Base-by-base conservation (phyloP, 805 yeast species). In the Candida manassasensis region DNA sequence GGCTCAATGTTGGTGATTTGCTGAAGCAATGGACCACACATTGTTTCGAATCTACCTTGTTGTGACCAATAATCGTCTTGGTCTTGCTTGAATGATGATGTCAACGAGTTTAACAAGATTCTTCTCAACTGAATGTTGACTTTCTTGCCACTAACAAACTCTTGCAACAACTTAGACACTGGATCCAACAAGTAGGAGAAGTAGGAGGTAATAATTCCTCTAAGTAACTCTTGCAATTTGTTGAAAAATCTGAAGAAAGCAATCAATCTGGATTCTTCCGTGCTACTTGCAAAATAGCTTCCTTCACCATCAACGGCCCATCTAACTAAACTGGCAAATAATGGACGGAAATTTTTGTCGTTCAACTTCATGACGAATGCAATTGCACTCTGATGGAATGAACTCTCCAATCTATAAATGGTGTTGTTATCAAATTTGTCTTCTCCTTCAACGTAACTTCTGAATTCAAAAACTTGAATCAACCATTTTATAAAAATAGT, bases 1-100 rank as follows among this genome's bases (percentile, higher is more conserved):
- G 78, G 81, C 48, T 86, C 95, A 41, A 86, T 73, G 48, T 71
- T 75, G 5, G 62, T 50, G 43, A 89, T 65, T 64, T 88, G 96
- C 16, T 61, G 62, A 39, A 84, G 63, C 42, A 93, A 69, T 3
- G 83, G 73, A 25, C 59, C 69, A 11, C 81, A 72, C 17, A 88
- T 71, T 34, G 77, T 61, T 26, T 84, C 94, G 55, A 87, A 93
- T 55, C 98, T 77, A 17, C 87, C 76, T 35, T 81, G 82, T 29
- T 87, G 78, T 39, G 84, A 81, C 99, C 99, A 93, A 64, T 85
- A 93, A 51, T 93, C 98, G 49, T 84, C 95, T 52, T 81, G 85
- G 53, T 90, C 97, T 52, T 79, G 82, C 50, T 81, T 84, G 67
- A 93, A 88, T 2, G 96, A 83, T 1, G 86, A 72, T 0, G 81